Evolutionary conservation across 805 yeast genomes (phyloP).

Genomic region (Babjeviella inositovora): DNA sequence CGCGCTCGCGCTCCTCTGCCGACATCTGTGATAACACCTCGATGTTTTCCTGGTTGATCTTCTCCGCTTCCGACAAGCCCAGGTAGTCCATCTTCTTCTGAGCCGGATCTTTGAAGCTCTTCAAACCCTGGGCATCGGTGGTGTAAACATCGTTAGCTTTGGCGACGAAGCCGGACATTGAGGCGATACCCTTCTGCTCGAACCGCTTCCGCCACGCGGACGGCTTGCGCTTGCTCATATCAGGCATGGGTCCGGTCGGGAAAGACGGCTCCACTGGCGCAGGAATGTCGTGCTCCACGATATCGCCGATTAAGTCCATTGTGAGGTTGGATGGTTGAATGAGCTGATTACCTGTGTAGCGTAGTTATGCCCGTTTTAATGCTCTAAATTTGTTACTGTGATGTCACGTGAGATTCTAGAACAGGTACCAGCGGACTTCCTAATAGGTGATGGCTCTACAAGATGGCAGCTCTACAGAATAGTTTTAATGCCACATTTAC

Average conservation of each 20-base stretch:
- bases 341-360: too few relatives aligned
- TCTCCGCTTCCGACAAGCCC: conserved; percentile 44
- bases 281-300: conserved; percentile 41
- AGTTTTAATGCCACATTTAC: too few relatives aligned
- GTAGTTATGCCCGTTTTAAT: too few relatives aligned
- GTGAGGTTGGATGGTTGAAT: conserved; percentile 5
- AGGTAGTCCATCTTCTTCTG: conserved; percentile 3
- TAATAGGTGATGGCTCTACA: too few relatives aligned
- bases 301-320: conserved; percentile 63
- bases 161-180: conserved; percentile 7
- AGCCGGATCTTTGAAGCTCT: conserved; percentile 4
- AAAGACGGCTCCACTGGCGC: conserved; percentile 14
- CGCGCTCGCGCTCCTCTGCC: conserved; percentile 43
- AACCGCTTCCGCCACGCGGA: conserved; percentile 34
- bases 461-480: too few relatives aligned
- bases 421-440: too few relatives aligned
- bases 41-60: conserved; percentile 65
- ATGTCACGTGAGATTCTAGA: too few relatives aligned
- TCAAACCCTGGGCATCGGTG: conserved; percentile 2
- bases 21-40: conserved; percentile 46
- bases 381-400: too few relatives aligned
- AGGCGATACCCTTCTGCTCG: conserved; percentile 13
- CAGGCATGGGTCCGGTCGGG: conserved; percentile 11
- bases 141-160: conserved; percentile 1
- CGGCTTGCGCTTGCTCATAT: conserved; percentile 14